These are phyloP conservation scores for Penicillium sp. DNA, from an alignment of 2,329 filamentous ascomycete genomes.

Conservation along the genomic window DNA sequence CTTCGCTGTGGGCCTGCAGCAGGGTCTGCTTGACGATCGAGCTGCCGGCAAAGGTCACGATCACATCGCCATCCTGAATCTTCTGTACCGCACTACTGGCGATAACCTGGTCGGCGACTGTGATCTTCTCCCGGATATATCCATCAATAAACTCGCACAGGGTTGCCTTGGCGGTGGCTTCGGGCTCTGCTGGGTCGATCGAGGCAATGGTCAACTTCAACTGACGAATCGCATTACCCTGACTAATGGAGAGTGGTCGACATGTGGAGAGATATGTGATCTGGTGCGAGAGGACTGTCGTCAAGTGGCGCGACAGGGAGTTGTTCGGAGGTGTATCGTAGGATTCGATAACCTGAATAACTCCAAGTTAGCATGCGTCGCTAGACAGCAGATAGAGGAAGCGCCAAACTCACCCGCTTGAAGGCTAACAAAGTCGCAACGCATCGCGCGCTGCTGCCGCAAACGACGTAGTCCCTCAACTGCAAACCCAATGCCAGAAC, in stretches of 20 bases:
- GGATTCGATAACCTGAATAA: slow-evolving; percentile 71
- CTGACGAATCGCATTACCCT: slow-evolving; percentile 94
- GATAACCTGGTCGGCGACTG: slow-evolving; percentile 79
- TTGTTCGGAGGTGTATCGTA: slow-evolving; percentile 83
- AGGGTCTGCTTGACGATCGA: slow-evolving; percentile 80
- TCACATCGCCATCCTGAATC: slow-evolving; percentile 71
- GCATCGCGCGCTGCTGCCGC: slow-evolving; percentile 81
- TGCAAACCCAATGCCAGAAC: slow-evolving; percentile 82
- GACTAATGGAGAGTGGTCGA: slow-evolving; percentile 90
- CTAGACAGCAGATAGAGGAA: neutral
- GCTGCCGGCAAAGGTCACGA: slow-evolving; percentile 82
- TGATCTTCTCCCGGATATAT: slow-evolving; percentile 87
- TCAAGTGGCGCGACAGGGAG: slow-evolving; percentile 84
- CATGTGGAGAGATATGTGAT: slow-evolving; percentile 92
- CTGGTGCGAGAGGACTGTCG: slow-evolving; percentile 86
- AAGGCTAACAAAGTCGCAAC: slow-evolving; percentile 85
- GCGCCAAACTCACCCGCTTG: slow-evolving; percentile 60
- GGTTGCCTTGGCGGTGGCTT: slow-evolving; percentile 72
- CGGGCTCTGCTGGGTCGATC: slow-evolving; percentile 78
- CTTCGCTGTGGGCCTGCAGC: slow-evolving; percentile 62
- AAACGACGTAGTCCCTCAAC: slow-evolving; percentile 81
- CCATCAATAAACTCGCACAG: slow-evolving; percentile 77
- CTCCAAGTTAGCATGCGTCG: slow-evolving; percentile 14
- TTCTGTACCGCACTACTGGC: slow-evolving; percentile 67
- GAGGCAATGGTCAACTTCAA: slow-evolving; percentile 89